Base-by-base conservation (phyloP, 31 red algal genomes). In the Asparagopsis taxiformis region DNA sequence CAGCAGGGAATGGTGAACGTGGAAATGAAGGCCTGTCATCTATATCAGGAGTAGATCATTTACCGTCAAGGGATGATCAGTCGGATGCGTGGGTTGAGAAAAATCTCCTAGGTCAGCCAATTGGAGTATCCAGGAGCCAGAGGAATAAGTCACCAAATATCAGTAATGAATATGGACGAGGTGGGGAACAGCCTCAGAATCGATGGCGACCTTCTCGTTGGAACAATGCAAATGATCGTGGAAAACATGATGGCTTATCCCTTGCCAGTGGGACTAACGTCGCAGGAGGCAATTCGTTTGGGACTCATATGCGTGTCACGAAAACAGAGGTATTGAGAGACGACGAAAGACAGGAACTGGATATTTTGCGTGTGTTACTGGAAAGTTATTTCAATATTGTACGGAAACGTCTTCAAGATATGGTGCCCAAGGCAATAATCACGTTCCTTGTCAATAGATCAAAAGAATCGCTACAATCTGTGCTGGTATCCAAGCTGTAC, bases 321-420 rank as follows among this genome's bases (percentile, higher is more conserved):
- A 76, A 39, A 46, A 15, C 64, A 15, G 76, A 87, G 24, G 52
- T 65, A 15, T 48, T 85, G 29, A 88, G 56, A 16, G 96, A 94
- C 31, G 79, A 86, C 25, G 96, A 99, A 68, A 38, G 83, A 26
- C 74, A 81, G 31, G 96, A 94, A 38, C 65, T 93, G 21, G 96
- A 94, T 17, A 87, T 94, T 21, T 73, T 94, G 63, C 79, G 83
- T 28, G 66, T 70, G 10, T 79, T 94, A 29, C 63, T 99, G 17
- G 79, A 87, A 31, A 88, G 88, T 75, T 99, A 99, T 55, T 99
- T 99, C 60, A 84, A 95, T 41, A 85, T 99, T 25, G 96, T 99
- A 38, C 69, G 89, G 60, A 89, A 86, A 57, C 43, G 75, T 15
- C 23, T 99, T 22, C 77, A 85, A 68, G 96, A 99, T 55, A 76